Percentiles rank a stretch among this genome's conserved stretches.
These are phyloP conservation scores for Agaricus blazei DNA, from an alignment of 768 basidiomycete species.

Conservation along the genomic window DNA sequence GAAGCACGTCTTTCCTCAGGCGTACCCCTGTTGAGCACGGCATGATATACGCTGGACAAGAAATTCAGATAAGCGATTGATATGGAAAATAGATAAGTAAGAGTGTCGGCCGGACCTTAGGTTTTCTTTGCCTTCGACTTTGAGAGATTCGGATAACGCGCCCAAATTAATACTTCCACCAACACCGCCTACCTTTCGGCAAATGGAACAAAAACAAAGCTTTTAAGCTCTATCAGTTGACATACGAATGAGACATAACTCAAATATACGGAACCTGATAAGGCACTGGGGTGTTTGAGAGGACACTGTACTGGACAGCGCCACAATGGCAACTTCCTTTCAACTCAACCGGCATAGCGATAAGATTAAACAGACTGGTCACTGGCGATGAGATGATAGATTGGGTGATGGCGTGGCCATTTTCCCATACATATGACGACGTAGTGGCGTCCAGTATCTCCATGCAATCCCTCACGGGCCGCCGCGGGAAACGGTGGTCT, in stretches of 20 bases:
- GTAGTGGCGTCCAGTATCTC: too few species aligned
- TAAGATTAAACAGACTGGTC: neutral
- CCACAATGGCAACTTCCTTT: slow-evolving; percentile 54
- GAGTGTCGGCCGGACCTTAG: slow-evolving; percentile 34
- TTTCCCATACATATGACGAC: neutral
- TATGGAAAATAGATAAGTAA: neutral
- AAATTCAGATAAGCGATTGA: neutral
- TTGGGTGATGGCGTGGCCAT: neutral
- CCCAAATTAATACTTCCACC: slow-evolving; percentile 68
- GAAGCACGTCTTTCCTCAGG: slow-evolving; percentile 38
- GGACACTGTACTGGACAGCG: slow-evolving; percentile 39
- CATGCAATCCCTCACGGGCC: too few species aligned
- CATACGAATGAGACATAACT: neutral
- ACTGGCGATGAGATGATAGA: neutral
- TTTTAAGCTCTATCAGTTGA: slow-evolving; percentile 14
- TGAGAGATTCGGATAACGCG: slow-evolving; percentile 44
- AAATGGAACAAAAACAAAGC: slow-evolving; percentile 66
- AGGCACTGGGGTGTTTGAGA: slow-evolving; percentile 56
- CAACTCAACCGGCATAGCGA: slow-evolving; percentile 51
- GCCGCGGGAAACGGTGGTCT: too few species aligned
- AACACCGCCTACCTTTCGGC: slow-evolving; percentile 62
- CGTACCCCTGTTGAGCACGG: slow-evolving; percentile 53
- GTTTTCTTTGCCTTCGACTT: slow-evolving; percentile 49
- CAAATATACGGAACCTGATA: slow-evolving; percentile 43
- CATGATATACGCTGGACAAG: slow-evolving; percentile 51